Percentiles rank a stretch among this genome's conserved stretches.
Conservation (phyloP, 257 asterid species). For the Solanum chaucha region DNA sequence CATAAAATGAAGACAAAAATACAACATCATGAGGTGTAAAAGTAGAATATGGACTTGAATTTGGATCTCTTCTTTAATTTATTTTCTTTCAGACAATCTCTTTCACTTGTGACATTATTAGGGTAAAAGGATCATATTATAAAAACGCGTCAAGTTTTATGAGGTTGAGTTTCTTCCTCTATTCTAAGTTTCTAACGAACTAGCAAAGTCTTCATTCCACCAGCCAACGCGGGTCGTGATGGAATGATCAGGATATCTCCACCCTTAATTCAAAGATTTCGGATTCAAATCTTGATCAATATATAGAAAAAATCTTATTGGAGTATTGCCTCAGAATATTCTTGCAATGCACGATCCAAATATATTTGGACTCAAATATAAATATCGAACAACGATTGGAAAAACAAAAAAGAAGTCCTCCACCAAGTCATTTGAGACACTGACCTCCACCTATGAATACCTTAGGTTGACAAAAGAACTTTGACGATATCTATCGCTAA, state of each 20-base stretch:
- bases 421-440: neutral
- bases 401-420: neutral
- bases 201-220: neutral
- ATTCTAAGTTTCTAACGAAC: neutral
- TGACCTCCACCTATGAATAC: neutral
- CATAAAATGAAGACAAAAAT: neutral
- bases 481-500: neutral
- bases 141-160: neutral
- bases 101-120: neutral
- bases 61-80: neutral
- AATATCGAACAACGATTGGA: rapidly evolving
- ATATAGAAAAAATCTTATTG: neutral
- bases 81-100: neutral
- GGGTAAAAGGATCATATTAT: neutral
- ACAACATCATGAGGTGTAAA: neutral
- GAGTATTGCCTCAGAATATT: neutral
- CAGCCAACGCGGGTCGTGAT: neutral
- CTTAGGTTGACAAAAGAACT: neutral
- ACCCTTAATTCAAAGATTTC: neutral
- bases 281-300: neutral
- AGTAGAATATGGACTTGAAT: neutral
- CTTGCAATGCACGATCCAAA: rapidly evolving
- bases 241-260: rapidly evolving
- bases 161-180: neutral
- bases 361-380: neutral